These are phyloP conservation scores for Saccharomyces hybrid DNA, from an alignment of 1,139 yeast genomes.

Conservation along the genomic window DNA sequence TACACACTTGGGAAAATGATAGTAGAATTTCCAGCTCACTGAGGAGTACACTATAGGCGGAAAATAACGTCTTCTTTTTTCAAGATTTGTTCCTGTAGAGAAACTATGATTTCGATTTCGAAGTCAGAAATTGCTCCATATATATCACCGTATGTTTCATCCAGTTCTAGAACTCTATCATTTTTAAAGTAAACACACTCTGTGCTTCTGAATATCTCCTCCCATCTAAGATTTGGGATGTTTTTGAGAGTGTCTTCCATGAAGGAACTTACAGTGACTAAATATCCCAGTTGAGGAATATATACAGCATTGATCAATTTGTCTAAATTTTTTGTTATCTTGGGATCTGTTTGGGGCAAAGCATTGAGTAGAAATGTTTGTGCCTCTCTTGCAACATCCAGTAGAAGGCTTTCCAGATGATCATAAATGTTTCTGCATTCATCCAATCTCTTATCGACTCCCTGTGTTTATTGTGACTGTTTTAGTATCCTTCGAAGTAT, in stretches of 20 bases:
- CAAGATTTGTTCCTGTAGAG: constrained; percentile 31
- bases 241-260: constrained; percentile 10
- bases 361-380: constrained; percentile 6
- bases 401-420: constrained; percentile 34
- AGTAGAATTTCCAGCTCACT: constrained; percentile 37
- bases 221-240: constrained; percentile 27
- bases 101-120: constrained; percentile 38
- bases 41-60: constrained; percentile 19
- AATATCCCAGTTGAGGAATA: constrained; percentile 41
- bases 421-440: constrained; percentile 31
- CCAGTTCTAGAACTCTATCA: constrained; percentile 30
- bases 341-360: constrained; percentile 8
- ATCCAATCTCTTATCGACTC: constrained; percentile 33
- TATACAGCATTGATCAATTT: constrained; percentile 35
- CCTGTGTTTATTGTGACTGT: constrained; percentile 31
- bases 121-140: constrained; percentile 36
- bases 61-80: constrained; percentile 16
- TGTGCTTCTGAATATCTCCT: constrained; percentile 36
- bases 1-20: constrained; percentile 35
- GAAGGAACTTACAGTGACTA: constrained; percentile 27
- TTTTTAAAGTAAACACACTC: constrained; percentile 36
- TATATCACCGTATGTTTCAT: constrained; percentile 38
- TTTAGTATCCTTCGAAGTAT: constrained; percentile 31
- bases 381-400: constrained; percentile 23
- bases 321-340: constrained; percentile 7